A percentile compares a stretch with the other conserved stretches of the same genome.
These are phyloP conservation scores for Bimuria novae-zelandiae DNA, from an alignment of 2,329 filamentous ascomycete species.

Conservation along the genomic window DNA sequence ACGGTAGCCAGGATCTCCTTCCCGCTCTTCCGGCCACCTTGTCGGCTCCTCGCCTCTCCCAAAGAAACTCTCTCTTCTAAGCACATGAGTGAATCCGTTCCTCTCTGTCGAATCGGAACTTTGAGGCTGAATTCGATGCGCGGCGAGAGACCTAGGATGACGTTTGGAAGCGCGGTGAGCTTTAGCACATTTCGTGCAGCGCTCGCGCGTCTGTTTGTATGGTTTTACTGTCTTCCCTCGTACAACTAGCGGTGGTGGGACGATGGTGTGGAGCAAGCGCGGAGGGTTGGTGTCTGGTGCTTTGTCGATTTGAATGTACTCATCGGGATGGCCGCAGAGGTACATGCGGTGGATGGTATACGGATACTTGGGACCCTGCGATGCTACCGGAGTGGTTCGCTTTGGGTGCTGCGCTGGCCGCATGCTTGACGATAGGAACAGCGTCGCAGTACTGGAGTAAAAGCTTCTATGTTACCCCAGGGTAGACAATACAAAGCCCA, in stretches of 20 bases:
- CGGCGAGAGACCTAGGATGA: neutral
- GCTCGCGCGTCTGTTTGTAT: slow-evolving; percentile 10
- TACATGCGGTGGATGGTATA: slow-evolving; percentile 23
- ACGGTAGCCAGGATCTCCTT: neutral
- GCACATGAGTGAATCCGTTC: slow-evolving; percentile 8
- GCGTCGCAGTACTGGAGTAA: no score
- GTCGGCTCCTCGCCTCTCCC: neutral
- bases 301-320: slow-evolving; percentile 20
- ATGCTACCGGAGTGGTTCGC: neutral
- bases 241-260: neutral
- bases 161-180: neutral
- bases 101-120: neutral
- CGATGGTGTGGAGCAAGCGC: slow-evolving; percentile 8
- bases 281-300: neutral
- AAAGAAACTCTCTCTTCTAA: neutral
- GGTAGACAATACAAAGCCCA: no score
- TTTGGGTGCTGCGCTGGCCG: neutral
- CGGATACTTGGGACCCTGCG: slow-evolving; percentile 9
- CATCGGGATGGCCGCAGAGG: slow-evolving; percentile 23
- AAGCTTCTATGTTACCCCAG: no score
- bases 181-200: slow-evolving; percentile 13
- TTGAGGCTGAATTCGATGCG: slow-evolving; percentile 1
- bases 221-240: neutral
- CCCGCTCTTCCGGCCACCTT: neutral
- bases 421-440: no score